A percentile compares a stretch with the other conserved stretches of the same genome.
Evolutionary conservation across 495 filamentous ascomycete genomes (phyloP).

Genomic region (Glonium stellatum): DNA sequence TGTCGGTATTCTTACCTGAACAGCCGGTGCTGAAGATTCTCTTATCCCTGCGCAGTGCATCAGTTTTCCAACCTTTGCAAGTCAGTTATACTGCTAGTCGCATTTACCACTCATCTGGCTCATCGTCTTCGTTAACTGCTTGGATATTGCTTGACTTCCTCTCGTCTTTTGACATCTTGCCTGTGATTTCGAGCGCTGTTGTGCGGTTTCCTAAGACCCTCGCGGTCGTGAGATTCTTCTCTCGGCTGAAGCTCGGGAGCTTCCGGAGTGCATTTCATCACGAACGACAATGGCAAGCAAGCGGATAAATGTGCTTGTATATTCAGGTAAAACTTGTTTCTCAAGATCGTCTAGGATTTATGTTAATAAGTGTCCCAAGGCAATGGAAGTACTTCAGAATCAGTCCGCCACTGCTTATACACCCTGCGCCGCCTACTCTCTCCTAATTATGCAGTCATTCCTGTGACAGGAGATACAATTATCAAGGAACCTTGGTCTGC

Average conservation of each 20-base stretch:
- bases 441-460: constrained; percentile 86
- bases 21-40: constrained; percentile 96
- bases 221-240: neutral
- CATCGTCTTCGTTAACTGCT: constrained; percentile 62
- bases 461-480: constrained; percentile 68
- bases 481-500: constrained; percentile 88
- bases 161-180: constrained; percentile 45
- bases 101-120: constrained; percentile 87
- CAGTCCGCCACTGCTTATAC: constrained; percentile 82
- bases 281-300: constrained; percentile 47
- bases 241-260: constrained; percentile 17
- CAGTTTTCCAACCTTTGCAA: constrained; percentile 19
- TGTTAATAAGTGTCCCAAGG: constrained; percentile 44
- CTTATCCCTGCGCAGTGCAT: constrained; percentile 67
- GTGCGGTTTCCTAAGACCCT: neutral
- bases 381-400: constrained; percentile 76
- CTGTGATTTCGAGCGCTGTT: neutral
- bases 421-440: constrained; percentile 84
- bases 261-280: constrained; percentile 22
- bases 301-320: constrained; percentile 80
- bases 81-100: neutral
- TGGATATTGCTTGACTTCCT: constrained; percentile 38
- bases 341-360: neutral
- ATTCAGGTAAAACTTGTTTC: constrained; percentile 54
- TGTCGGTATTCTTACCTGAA: constrained; percentile 53